Evolutionary conservation across 352 stramenopile species (phyloP).

Genomic region (Globisporangium middletonii): DNA sequence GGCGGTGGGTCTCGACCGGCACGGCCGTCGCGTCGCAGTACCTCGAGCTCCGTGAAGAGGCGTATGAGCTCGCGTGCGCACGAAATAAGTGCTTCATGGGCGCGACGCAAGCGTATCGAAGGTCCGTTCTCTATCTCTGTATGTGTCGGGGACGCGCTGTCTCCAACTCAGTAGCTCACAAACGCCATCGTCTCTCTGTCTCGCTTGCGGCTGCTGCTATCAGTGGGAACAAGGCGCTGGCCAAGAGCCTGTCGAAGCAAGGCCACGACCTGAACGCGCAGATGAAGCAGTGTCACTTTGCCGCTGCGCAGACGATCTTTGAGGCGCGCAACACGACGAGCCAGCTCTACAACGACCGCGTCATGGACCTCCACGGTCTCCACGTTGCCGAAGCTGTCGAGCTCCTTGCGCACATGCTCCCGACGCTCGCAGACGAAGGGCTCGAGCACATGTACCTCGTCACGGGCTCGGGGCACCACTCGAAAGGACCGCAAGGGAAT

Average conservation of each 20-base stretch:
- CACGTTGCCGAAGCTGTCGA: slow-evolving; percentile 79
- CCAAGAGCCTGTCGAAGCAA: slow-evolving; percentile 65
- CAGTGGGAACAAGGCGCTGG: slow-evolving; percentile 71
- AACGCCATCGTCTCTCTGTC: no score
- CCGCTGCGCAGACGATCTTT: slow-evolving; percentile 72
- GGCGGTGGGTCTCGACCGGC: slow-evolving; percentile 64
- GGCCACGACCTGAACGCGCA: slow-evolving; percentile 77
- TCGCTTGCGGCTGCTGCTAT: slow-evolving; percentile 1
- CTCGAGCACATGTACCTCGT: slow-evolving; percentile 76
- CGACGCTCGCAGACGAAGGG: slow-evolving; percentile 59
- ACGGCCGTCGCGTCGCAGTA: slow-evolving; percentile 60
- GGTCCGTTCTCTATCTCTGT: slow-evolving; percentile 25
- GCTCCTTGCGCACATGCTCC: slow-evolving; percentile 68
- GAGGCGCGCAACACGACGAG: slow-evolving; percentile 67
- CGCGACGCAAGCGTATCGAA: slow-evolving; percentile 76
- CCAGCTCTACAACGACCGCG: slow-evolving; percentile 67
- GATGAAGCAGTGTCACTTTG: slow-evolving; percentile 82
- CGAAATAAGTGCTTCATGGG: slow-evolving; percentile 87
- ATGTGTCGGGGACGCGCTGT: slow-evolving; percentile 5
- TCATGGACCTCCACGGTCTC: slow-evolving; percentile 82
- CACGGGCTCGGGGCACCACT: slow-evolving; percentile 81
- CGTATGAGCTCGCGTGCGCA: slow-evolving; percentile 73
- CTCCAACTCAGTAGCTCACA: slow-evolving; percentile 5
- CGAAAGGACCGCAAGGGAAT: slow-evolving; percentile 57
- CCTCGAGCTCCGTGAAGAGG: slow-evolving; percentile 63